These are phyloP conservation scores for Chaetomium fimeti DNA, from an alignment of 495 filamentous ascomycete species.

Conservation along the genomic window DNA sequence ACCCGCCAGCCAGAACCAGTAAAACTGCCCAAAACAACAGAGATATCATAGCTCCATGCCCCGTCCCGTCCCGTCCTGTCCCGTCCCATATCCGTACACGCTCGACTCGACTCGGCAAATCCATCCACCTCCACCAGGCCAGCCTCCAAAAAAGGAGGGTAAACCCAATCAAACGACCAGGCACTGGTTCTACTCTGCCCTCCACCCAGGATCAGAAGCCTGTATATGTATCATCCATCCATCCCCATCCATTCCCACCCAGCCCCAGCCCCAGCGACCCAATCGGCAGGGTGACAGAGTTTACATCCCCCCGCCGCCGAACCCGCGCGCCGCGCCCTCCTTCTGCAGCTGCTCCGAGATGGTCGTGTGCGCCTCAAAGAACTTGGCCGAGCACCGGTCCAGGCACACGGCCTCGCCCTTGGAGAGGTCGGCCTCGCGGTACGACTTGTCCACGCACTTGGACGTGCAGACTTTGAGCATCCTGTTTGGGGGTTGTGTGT, in stretches of 20 bases:
- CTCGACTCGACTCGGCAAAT: not conserved
- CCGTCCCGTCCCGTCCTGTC: not conserved
- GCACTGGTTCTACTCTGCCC: too few species aligned
- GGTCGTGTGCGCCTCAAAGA: conserved; percentile 97
- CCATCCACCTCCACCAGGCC: not conserved
- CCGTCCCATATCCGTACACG: not conserved
- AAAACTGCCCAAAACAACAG: not conserved
- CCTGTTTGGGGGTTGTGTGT: conserved; percentile 46
- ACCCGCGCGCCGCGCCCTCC: conserved; percentile 44
- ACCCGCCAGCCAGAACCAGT: conserved; percentile 10
- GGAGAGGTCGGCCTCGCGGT: conserved; percentile 93
- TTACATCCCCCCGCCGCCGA: conserved; percentile 25
- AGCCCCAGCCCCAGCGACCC: too few species aligned
- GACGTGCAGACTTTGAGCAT: conserved; percentile 82
- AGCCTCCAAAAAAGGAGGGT: not conserved
- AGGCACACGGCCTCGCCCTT: conserved; percentile 98
- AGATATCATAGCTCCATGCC: conserved; percentile 1
- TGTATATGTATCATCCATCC: too few species aligned
- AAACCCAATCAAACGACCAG: too few species aligned
- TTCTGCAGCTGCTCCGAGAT: conserved; percentile 61
- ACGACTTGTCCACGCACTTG: conserved; percentile 88
- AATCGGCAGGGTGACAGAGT: too few species aligned
- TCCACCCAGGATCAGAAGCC: too few species aligned
- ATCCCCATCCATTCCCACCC: too few species aligned
- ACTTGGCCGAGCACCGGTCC: conserved; percentile 93